Percentiles rank a stretch among this genome's conserved stretches.
These are phyloP conservation scores for Aspergillus sp. DNA, from an alignment of 2,329 filamentous ascomycete species.

Conservation along the genomic window DNA sequence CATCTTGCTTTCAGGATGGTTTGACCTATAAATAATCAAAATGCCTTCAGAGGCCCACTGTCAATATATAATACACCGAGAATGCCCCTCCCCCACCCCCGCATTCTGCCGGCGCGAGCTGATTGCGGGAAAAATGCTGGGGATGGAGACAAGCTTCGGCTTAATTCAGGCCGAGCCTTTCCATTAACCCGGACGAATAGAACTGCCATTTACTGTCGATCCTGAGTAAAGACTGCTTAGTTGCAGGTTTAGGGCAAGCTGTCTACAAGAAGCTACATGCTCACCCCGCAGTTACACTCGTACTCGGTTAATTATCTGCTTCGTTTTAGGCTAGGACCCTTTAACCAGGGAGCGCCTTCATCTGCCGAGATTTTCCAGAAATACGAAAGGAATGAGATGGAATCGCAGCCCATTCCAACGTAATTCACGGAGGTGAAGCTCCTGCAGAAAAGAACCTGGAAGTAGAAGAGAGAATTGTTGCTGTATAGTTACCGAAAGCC, in stretches of 20 bases:
- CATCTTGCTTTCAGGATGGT: neutral
- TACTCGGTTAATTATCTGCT: no score
- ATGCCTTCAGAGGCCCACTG: neutral
- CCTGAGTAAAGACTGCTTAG: neutral
- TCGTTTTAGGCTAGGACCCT: no score
- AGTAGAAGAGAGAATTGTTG: no score
- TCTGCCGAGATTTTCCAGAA: no score
- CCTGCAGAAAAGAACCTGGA: no score
- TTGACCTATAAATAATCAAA: neutral
- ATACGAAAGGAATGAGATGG: no score
- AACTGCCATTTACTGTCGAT: neutral
- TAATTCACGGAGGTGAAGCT: no score
- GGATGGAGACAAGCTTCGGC: neutral
- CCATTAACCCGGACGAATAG: neutral
- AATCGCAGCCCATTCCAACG: no score
- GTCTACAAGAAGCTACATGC: no score
- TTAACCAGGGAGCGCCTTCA: no score
- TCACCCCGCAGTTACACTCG: no score
- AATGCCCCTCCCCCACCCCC: neutral
- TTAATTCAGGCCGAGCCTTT: constrained; percentile 5
- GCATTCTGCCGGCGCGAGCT: neutral
- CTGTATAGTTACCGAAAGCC: no score
- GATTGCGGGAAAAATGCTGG: constrained; percentile 2
- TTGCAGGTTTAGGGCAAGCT: neutral
- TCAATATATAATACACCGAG: neutral